phyloP scores from a whole-genome alignment of 768 basidiomycete species.

The Mycena polygramma region DNA sequence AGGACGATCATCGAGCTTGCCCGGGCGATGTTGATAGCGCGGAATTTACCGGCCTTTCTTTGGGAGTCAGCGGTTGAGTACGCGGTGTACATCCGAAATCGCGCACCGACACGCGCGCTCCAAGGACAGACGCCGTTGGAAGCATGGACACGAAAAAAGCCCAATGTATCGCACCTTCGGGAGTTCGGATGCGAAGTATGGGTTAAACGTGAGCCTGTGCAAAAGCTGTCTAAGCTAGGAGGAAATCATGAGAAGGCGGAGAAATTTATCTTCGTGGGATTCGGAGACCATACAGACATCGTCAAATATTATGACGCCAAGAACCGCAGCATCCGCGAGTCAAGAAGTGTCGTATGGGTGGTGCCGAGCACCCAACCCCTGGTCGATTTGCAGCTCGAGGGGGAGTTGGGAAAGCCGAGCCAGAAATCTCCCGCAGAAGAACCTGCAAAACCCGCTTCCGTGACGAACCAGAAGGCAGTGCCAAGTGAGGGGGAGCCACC shows the following conservation, averaged over 20 bases:
- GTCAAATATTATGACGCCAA: conserved; percentile 34
- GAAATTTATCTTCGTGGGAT: conserved; percentile 34
- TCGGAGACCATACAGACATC: conserved; percentile 19
- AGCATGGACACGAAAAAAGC: conserved; percentile 28
- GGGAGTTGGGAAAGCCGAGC: conserved; percentile 30
- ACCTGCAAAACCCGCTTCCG: conserved; percentile 18
- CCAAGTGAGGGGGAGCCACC: background rate
- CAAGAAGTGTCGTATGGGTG: conserved; percentile 22
- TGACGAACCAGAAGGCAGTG: conserved; percentile 8
- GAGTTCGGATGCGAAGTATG: conserved; percentile 36
- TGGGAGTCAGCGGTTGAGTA: conserved; percentile 43
- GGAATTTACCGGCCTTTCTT: conserved; percentile 35
- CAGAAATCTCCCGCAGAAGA: conserved; percentile 27
- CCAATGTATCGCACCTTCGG: conserved; percentile 27
- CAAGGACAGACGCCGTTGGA: conserved; percentile 28
- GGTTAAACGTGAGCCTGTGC: conserved; percentile 26
- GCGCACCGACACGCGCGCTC: conserved; percentile 32
- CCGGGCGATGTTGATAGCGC: conserved; percentile 48
- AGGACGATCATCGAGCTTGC: conserved; percentile 46
- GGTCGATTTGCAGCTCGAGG: conserved; percentile 32
- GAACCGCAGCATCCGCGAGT: conserved; percentile 20
- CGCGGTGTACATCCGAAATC: conserved; percentile 43
- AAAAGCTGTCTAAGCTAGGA: conserved; percentile 33
- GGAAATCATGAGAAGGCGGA: conserved; percentile 25
- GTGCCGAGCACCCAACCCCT: conserved; percentile 18